These are phyloP conservation scores for Uromyces viciae-fabae DNA, from an alignment of 1,284 basidiomycete genomes.

Conservation along the genomic window DNA sequence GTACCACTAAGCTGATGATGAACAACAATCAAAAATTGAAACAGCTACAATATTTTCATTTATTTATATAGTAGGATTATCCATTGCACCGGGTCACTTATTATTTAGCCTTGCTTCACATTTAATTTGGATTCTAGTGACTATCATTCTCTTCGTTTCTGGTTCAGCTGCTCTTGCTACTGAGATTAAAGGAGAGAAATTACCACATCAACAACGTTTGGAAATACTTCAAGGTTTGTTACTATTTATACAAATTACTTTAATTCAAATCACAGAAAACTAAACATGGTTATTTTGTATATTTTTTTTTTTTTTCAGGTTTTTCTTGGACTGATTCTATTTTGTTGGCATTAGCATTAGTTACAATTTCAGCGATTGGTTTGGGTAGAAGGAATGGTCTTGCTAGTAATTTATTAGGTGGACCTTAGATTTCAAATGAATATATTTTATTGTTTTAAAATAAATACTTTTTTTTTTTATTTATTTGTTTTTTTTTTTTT, in stretches of 20 bases:
- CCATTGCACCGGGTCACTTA: slow-evolving; percentile 1
- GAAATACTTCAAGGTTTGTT: slow-evolving; percentile 30
- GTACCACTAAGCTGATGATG: too few species aligned
- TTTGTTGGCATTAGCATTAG: slow-evolving; percentile 6
- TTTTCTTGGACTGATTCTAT: slow-evolving; percentile 42
- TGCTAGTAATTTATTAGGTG: slow-evolving; percentile 16
- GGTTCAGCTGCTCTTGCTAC: slow-evolving; percentile 28
- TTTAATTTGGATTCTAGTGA: slow-evolving; percentile 23
- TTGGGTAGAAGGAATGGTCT: slow-evolving; percentile 29
- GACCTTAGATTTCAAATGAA: not conserved
- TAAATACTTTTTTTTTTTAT: too few species aligned
- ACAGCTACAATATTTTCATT: slow-evolving; percentile 17
- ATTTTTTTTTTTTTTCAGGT: not conserved
- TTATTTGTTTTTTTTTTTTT: too few species aligned
- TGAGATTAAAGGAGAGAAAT: slow-evolving; percentile 11
- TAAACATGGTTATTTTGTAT: not conserved
- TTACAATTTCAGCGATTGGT: slow-evolving; percentile 14
- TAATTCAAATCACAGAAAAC: too few species aligned
- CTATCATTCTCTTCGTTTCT: slow-evolving; percentile 29
- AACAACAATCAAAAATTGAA: too few species aligned
- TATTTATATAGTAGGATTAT: slow-evolving; percentile 3
- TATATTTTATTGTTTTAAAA: not conserved
- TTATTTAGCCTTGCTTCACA: slow-evolving; percentile 27
- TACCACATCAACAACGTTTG: slow-evolving; percentile 23
- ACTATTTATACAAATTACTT: too few species aligned